Conservation (phyloP, 1,284 basidiomycete species). For the Athelia psychrophila region DNA sequence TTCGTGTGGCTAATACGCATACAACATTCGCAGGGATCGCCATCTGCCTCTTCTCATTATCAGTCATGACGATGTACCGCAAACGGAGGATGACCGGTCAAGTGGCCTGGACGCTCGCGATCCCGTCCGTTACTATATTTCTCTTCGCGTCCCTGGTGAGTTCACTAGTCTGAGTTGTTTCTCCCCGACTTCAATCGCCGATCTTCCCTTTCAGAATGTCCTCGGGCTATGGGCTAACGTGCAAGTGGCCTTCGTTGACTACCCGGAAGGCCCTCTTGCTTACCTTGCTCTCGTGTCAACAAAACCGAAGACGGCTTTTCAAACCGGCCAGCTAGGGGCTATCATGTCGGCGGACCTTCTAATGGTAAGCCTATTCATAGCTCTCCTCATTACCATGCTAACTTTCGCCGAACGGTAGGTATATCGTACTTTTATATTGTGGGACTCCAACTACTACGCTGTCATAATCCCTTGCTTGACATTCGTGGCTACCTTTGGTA, state of each 20-base stretch:
- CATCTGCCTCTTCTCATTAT: neutral
- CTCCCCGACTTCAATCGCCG: neutral
- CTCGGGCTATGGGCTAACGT: neutral
- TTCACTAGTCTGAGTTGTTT: neutral
- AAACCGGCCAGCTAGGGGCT: slow-evolving; percentile 1
- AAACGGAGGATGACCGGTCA: neutral
- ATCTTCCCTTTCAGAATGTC: neutral
- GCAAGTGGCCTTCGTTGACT: neutral
- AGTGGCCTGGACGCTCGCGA: neutral
- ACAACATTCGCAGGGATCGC: neutral
- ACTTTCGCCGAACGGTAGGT: neutral
- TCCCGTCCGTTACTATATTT: neutral
- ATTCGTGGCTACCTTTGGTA: neutral
- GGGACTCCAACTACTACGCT: neutral
- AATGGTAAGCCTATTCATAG: neutral
- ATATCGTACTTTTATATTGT: neutral
- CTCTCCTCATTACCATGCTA: neutral
- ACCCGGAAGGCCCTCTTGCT: neutral
- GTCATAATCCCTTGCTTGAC: neutral
- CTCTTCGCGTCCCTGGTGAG: neutral
- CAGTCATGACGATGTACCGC: neutral
- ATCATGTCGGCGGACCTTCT: neutral
- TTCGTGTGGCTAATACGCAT: no score
- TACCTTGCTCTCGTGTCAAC: neutral
- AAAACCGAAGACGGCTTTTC: neutral